These are phyloP conservation scores for Cubamyces lactineus DNA, from an alignment of 768 basidiomycete genomes.

Conservation along the genomic window DNA sequence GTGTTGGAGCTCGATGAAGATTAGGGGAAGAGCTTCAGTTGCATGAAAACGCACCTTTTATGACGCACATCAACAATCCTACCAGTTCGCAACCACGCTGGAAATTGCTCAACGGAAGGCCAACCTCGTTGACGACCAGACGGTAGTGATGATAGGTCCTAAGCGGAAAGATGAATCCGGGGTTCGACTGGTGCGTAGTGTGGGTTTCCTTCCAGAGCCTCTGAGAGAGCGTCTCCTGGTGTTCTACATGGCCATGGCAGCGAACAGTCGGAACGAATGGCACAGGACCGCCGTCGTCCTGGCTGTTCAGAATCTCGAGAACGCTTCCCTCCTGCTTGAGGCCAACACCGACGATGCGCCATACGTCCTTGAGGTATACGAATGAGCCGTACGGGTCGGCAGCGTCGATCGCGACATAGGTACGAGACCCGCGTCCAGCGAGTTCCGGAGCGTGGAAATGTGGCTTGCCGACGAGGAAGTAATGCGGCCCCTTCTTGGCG, in stretches of 20 bases:
- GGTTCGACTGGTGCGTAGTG: too few relatives aligned
- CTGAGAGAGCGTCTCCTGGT: too few relatives aligned
- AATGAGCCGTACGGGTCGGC: not conserved
- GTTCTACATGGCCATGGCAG: too few relatives aligned
- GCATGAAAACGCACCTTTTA: not conserved
- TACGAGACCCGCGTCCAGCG: not conserved
- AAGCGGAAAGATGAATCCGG: not conserved
- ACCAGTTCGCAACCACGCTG: not conserved
- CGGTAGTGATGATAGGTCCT: slow-evolving; percentile 5
- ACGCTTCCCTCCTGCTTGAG: not conserved
- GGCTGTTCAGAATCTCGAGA: not conserved
- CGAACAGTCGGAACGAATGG: too few relatives aligned
- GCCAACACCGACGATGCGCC: not conserved
- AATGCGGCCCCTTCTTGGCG: not conserved
- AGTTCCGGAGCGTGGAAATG: not conserved
- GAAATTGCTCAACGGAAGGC: not conserved
- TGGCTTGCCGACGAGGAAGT: slow-evolving; percentile 6
- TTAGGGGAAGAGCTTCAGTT: not conserved
- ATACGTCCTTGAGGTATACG: slow-evolving; percentile 4
- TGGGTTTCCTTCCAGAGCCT: too few relatives aligned
- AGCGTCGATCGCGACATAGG: slow-evolving; percentile 12
- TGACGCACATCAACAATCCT: not conserved
- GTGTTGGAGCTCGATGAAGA: too few relatives aligned
- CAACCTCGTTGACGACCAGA: slow-evolving; percentile 1
- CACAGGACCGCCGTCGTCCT: too few relatives aligned